Base-by-base conservation (phyloP, 441 rosid genomes). In the Arabidopsis hybrid region DNA sequence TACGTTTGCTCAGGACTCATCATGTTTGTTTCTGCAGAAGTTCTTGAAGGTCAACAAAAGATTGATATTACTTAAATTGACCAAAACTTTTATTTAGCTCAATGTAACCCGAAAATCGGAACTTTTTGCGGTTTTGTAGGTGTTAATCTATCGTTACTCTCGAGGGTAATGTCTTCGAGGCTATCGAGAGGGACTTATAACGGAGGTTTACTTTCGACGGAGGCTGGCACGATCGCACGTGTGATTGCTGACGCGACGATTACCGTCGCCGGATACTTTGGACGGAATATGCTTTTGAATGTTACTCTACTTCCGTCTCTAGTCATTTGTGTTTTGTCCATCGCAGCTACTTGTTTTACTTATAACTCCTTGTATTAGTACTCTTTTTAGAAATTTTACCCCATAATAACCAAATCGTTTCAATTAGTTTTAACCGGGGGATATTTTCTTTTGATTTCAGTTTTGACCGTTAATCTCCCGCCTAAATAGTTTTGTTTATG, bases 91-190 rank as follows among this genome's bases (percentile, higher is more conserved):
- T 11, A 8, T 18, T 12, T 7, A 29, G 57, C 42, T 13, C 0
- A 52, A 51, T 56, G 4, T 13, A 56, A 32, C 21, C 40, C 21
- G 2, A 39, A 12, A 7, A 4, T 11, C 0, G 29, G 21, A 49
- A 52, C 8, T 29, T 51, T 6, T 12, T 6, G 1, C 9, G 6
- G 38, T 34, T 39, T 17, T 71, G 7, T 78, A 91, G 98, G 98
- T 10, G 97, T 94, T 7, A 94, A 92, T 73, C 77, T 94, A 82
- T 87, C 99, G 5, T 85, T 95, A 52, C 90, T 92, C 6, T 95
- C 99, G 38, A 85, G 94, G 10, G 97, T 92, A 9, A 92, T 95
- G 99, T 92, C 99, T 2, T 95, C 97, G 9, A 85, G 99, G 79
- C 91, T 92, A 14, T 88, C 99, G 6, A 87, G 91, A 1, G 97